Evolutionary conservation across 305 asterid species (phyloP).

Genomic region (Euphrasia arctica): DNA sequence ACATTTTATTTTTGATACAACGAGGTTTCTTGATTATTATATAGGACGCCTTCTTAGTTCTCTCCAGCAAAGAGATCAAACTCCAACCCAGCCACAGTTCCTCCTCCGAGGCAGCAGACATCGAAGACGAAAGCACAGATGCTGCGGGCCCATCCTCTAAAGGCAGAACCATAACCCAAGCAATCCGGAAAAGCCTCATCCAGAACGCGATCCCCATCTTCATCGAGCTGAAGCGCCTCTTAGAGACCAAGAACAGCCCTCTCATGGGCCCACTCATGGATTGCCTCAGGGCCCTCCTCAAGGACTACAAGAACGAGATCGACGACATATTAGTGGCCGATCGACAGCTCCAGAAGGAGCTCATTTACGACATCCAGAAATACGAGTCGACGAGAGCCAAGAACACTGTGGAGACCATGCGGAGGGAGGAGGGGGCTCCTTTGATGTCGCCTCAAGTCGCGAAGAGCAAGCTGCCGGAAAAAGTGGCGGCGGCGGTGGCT

Average conservation of each 20-base stretch:
- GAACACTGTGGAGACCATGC: constrained; percentile 52
- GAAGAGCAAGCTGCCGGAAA: constrained; percentile 32
- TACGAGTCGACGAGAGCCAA: constrained; percentile 68
- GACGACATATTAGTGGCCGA: constrained; percentile 87
- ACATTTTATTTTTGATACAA: neutral
- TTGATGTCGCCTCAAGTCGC: constrained; percentile 35
- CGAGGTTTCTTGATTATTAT: constrained; percentile 1
- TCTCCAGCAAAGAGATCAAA: constrained; percentile 86
- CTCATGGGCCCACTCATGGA: constrained; percentile 91
- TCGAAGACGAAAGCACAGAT: constrained; percentile 70
- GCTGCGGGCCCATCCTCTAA: constrained; percentile 46
- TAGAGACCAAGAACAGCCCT: constrained; percentile 84
- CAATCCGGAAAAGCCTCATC: constrained; percentile 78
- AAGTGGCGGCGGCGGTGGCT: constrained; percentile 73
- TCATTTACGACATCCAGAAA: constrained; percentile 82
- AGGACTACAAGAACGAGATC: constrained; percentile 92
- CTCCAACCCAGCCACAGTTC: constrained; percentile 58
- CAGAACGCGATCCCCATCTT: constrained; percentile 88
- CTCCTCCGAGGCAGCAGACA: constrained; percentile 56
- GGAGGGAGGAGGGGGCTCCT: constrained; percentile 37
- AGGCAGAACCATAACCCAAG: constrained; percentile 83
- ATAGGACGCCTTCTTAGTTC: constrained; percentile 84
- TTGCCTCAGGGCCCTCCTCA: constrained; percentile 84
- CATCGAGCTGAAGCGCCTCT: constrained; percentile 83
- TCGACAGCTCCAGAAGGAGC: constrained; percentile 87